Evolutionary conservation across 1,284 basidiomycete species (phyloP), one percentile per base, ranked within the genome.

Genomic region (Trichosporon asahii): DNA sequence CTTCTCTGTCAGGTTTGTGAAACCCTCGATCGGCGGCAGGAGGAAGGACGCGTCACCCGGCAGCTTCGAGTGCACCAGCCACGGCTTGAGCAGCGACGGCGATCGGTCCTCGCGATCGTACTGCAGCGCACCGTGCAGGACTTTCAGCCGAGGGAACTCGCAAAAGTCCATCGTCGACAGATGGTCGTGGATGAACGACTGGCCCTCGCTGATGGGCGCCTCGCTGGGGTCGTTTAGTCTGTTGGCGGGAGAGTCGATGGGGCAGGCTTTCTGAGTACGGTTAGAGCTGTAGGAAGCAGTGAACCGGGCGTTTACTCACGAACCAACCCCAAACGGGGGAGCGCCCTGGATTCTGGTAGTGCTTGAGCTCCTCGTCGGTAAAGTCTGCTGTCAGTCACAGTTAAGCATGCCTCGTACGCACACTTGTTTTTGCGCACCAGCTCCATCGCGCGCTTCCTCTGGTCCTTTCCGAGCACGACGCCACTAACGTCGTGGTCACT

Each of bases 111-210:
- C 77, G 66, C 79, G 81, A 71, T 83, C 82, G 60, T 70, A 80
- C 76, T 70, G 72, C 76, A 84, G 77, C 21, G 83, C 81, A 5
- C 83, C 83, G 67, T 84, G 83, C 21, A 84, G 70, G 6, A 77
- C 73, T 73, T 83, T 84, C n/a, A 82, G 73, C 64, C 79, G 80
- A 2, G 86, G 85, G 70, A 85, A 85, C 72, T 83, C 77, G 77
- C 86, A 87, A 73, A 85, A 82, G 73, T 86, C 82, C 84, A 86
- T 85, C 1, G 85, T 85, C 15, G 81, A 76, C 9, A 83, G 70
- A 68, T 86, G 86, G 72, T 86, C 81, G 66, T 79, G 69, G 64
- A 86, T 82, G 77, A 84, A 86, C 15, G 80, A 77, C 73, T 81
- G 79, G 49, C 73, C 64, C 15, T 23, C 35, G 29, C 21, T 57